A percentile compares a stretch with the other conserved stretches of the same genome.
Conservation (phyloP, 768 basidiomycete species). For the Termitomyces sp. region DNA sequence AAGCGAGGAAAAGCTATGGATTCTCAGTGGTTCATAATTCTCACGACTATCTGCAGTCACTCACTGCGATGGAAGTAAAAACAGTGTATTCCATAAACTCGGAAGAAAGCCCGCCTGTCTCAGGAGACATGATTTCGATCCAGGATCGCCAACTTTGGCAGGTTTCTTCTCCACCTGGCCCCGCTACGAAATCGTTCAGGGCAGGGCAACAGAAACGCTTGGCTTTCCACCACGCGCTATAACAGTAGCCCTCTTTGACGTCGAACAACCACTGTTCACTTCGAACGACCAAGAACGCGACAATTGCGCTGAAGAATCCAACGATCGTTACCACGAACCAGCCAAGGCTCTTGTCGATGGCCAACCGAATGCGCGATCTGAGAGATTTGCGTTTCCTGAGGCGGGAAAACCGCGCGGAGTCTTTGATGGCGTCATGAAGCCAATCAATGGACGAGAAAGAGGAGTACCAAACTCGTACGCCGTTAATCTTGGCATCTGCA, state of each 20-base stretch:
- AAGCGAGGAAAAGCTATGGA: conserved; percentile 64
- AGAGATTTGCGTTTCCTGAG: conserved; percentile 67
- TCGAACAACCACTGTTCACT: conserved; percentile 90
- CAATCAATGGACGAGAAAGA: conserved; percentile 92
- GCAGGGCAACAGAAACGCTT: conserved; percentile 78
- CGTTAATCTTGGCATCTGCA: conserved; percentile 68
- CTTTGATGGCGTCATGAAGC: conserved; percentile 96
- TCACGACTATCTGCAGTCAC: conserved; percentile 21
- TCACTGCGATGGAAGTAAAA: conserved; percentile 76
- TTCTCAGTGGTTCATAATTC: background rate
- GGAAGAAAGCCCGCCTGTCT: conserved; percentile 28
- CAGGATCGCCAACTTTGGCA: conserved; percentile 77
- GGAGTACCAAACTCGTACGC: conserved; percentile 87
- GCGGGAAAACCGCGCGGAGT: conserved; percentile 74
- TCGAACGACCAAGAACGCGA: conserved; percentile 84
- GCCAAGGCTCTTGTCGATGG: conserved; percentile 74
- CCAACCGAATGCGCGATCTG: conserved; percentile 57
- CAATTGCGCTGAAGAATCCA: conserved; percentile 78
- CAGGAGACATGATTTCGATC: conserved; percentile 47
- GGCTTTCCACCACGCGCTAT: conserved; percentile 61
- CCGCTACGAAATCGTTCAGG: conserved; percentile 16
- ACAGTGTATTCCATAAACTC: conserved; percentile 56
- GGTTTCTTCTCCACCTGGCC: conserved; percentile 17
- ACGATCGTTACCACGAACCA: conserved; percentile 89
- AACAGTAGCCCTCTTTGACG: conserved; percentile 87